Percentiles rank a stretch among this genome's conserved stretches.
Conservation (phyloP, 306 rosid species). For the Cyamopsis tetragonoloba region DNA sequence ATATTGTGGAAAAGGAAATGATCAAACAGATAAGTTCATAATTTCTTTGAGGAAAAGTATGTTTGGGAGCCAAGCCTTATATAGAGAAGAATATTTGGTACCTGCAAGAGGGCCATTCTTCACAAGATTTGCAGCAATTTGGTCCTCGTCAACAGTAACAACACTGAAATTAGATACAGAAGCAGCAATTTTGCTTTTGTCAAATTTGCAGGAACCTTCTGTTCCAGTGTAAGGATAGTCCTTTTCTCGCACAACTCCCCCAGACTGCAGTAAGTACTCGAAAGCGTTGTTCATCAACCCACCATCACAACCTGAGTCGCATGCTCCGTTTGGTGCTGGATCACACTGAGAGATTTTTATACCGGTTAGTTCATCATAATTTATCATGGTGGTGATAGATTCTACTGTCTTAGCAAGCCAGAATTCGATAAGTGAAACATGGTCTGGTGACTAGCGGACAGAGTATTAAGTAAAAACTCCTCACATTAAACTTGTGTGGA, state of each 20-base stretch:
- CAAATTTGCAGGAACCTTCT: constrained; percentile 81
- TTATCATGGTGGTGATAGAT: background rate
- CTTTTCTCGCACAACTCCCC: constrained; percentile 67
- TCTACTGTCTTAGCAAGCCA: background rate
- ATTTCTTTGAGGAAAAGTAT: background rate
- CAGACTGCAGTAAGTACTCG: constrained; percentile 76
- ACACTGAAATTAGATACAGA: constrained; percentile 82
- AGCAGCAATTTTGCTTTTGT: constrained; percentile 61
- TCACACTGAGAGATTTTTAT: constrained; percentile 66
- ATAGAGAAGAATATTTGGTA: constrained; percentile 22
- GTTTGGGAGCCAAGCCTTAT: background rate
- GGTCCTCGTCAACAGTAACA: constrained; percentile 75
- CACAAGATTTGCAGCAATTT: constrained; percentile 91
- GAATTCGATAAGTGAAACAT: too few relatives aligned
- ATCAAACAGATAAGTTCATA: background rate
- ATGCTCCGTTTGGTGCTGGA: constrained; percentile 64
- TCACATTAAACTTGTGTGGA: too few relatives aligned
- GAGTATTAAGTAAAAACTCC: too few relatives aligned
- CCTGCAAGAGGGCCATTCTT: constrained; percentile 92
- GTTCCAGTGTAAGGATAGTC: constrained; percentile 90
- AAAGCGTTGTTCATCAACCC: constrained; percentile 91
- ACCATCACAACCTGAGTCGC: constrained; percentile 87
- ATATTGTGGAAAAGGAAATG: background rate
- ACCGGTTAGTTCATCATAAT: background rate
- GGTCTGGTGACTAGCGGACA: too few relatives aligned